A percentile compares a stretch with the other conserved stretches of the same genome.
phyloP scores from a whole-genome alignment of 495 filamentous ascomycete genomes.

The Tuber indicum region DNA sequence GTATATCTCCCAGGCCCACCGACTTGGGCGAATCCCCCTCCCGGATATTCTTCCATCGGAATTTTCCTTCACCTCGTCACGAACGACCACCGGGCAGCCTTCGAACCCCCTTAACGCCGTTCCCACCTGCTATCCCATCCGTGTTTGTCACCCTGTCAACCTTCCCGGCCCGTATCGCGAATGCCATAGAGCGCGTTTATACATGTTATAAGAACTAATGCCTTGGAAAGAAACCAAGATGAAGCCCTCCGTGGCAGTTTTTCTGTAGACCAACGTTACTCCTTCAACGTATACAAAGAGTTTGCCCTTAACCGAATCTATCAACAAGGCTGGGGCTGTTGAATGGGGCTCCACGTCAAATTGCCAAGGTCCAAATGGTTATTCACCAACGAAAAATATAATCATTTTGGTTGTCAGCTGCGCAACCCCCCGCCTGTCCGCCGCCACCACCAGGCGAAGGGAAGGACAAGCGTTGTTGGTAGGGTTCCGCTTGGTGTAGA shows the following conservation, averaged over 20 bases:
- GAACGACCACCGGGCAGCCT: constrained; percentile 40
- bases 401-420: constrained; percentile 43
- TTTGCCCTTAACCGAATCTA: constrained; percentile 40
- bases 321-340: constrained; percentile 31
- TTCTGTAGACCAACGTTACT: constrained; percentile 42
- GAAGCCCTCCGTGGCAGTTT: constrained; percentile 41
- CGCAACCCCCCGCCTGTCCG: constrained; percentile 44
- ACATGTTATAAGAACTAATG: constrained; percentile 44
- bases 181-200: constrained; percentile 42
- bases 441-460: constrained; percentile 42
- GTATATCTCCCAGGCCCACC: constrained; percentile 38
- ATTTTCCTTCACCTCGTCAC: constrained; percentile 44
- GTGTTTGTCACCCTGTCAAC: constrained; percentile 44
- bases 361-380: constrained; percentile 43
- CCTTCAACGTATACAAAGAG: constrained; percentile 44
- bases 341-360: constrained; percentile 43
- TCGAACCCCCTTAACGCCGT: constrained; percentile 39
- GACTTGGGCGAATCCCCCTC: constrained; percentile 43
- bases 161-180: constrained; percentile 35
- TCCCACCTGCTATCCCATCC: constrained; percentile 42
- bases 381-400: constrained; percentile 43
- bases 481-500: constrained; percentile 34
- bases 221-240: constrained; percentile 44
- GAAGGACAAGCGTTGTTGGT: constrained; percentile 42
- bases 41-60: constrained; percentile 35